Evolutionary conservation across 2,329 filamentous ascomycete genomes (phyloP).

Genomic region (Conoideocrella luteorostrata): DNA sequence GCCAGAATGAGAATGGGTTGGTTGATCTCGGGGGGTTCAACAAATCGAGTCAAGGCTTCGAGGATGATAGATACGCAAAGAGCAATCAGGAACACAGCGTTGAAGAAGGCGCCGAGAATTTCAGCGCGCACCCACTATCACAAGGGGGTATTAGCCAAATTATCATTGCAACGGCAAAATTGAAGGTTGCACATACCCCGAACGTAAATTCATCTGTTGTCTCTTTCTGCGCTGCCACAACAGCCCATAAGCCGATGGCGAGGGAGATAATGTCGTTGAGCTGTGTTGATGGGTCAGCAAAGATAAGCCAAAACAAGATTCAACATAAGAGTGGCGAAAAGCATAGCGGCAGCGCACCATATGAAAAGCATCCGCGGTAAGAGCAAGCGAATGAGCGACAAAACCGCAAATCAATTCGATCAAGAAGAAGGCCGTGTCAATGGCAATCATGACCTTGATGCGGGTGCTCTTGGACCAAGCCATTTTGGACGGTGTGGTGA

Average conservation of each 20-base stretch:
- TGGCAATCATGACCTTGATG: slow-evolving; percentile 86
- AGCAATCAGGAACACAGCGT: slow-evolving; percentile 94
- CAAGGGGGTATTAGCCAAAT: slow-evolving; percentile 15
- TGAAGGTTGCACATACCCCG: slow-evolving; percentile 54
- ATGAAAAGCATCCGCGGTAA: slow-evolving; percentile 96
- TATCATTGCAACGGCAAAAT: not conserved
- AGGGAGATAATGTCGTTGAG: slow-evolving; percentile 97
- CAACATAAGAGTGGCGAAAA: not conserved
- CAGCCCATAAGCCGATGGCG: slow-evolving; percentile 89
- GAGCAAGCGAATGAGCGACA: slow-evolving; percentile 80
- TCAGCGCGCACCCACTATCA: slow-evolving; percentile 88
- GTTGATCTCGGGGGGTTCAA: slow-evolving; percentile 81
- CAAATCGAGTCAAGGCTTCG: slow-evolving; percentile 84
- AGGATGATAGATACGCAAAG: slow-evolving; percentile 94
- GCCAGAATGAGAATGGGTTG: slow-evolving; percentile 84
- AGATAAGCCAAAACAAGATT: not conserved
- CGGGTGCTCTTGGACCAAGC: slow-evolving; percentile 86
- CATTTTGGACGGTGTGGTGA: slow-evolving; percentile 44
- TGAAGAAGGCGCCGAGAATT: slow-evolving; percentile 92
- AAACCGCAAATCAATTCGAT: slow-evolving; percentile 83
- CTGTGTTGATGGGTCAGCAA: slow-evolving; percentile 33
- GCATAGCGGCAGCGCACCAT: slow-evolving; percentile 57
- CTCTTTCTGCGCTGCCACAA: slow-evolving; percentile 77
- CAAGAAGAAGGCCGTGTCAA: slow-evolving; percentile 85
- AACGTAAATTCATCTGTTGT: slow-evolving; percentile 92